Evolutionary conservation across 768 basidiomycete species (phyloP), one percentile per base, ranked within the genome.

Genomic region (Phlebiopsis flavidoalba): DNA sequence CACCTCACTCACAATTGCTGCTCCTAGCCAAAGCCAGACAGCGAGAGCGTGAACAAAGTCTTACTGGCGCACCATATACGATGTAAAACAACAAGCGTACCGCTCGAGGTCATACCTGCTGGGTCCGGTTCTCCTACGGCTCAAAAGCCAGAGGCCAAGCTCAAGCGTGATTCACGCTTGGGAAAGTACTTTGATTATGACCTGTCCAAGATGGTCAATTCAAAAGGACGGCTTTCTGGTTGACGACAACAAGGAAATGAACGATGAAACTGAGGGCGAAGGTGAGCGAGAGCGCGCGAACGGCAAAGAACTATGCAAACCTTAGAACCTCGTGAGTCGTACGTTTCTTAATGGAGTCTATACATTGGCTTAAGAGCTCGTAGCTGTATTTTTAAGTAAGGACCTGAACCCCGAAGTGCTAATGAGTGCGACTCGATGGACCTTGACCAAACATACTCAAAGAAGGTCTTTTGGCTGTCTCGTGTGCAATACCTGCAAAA

Each of bases 171-270:
- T 66, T 82, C 87, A 12, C 83, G 91, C 36, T 77, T 94, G 11
- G 96, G 93, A 26, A 91, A 85, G 52, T 98, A 98, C 76, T 96
- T 96, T 65, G 96, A 98, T 65, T 98, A 97, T 83, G 95, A 98
- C 72, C 74, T 98, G 14, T 91, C 91, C 12, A 98, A 97, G 79
- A 91, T 98, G 87, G 88, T 94, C 69, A 98, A 99, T 72, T 89
- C 94, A 8, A 91, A 95, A 71, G 97, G 96, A 54, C n/a, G 97
- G 97, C 1, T 99, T 98, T 73, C 74, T 99, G 68, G 80, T 96
- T 5, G 92, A 96, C 64, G 95, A 96, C 48, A 87, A 84, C n/a
- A 84, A 86, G 65, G 89, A 91, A 63, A 80, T 85, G 1, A 87
- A 92, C 66, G 92, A 91, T 60, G 87, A 89, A 24, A 74, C n/a